Evolutionary conservation across 2,329 filamentous ascomycete genomes (phyloP), one percentile per base, ranked within the genome.

Genomic region (Acrodontium crateriforme): DNA sequence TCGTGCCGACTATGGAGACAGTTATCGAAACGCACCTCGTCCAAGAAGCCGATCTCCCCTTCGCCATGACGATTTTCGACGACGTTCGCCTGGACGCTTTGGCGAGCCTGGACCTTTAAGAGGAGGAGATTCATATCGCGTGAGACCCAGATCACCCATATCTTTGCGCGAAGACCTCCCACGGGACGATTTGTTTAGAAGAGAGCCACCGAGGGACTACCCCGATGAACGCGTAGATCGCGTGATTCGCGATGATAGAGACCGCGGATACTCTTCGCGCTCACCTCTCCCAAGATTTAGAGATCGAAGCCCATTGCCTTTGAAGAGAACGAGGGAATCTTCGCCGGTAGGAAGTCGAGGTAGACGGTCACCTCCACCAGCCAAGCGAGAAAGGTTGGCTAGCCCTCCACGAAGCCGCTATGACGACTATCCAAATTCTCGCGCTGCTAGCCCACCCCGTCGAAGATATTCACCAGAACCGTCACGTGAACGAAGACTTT

Each of bases 281-380:
- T 59, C 58, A 9, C 57, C 59, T 18, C 48, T 52, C 20, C 50
- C 48, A 28, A 50, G 55, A 27, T 51, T 52, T 38, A 42, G 52
- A 29, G 55, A 60, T 23, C 52, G 60, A 36, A 62, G 60, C 38
- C 59, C 56, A 13, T 46, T 52, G 10, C 55, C 54, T 8, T 30
- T 55, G 32, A 59, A 56, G 44, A 48, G 62, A 35, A 55, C 53
- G 21, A 49, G 61, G 30, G 59, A 66, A 25, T 39, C 47, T n/a
- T 63, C 59, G n/a, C 60, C 60, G 8, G 50, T 55, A 9, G 53
- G 56, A 18, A 63, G 60, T 39, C 54, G 59, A 28, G 58, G 59
- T 3, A 44, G 54, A 24, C 52, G 60, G 20, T 62, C 62, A 25
- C 55, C 55, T 15, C 51, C 53, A 9, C 40, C 47, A 9, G 40